Evolutionary conservation across 108 stramenopile species (phyloP).

Genomic region (Cylindrotheca closterium): DNA sequence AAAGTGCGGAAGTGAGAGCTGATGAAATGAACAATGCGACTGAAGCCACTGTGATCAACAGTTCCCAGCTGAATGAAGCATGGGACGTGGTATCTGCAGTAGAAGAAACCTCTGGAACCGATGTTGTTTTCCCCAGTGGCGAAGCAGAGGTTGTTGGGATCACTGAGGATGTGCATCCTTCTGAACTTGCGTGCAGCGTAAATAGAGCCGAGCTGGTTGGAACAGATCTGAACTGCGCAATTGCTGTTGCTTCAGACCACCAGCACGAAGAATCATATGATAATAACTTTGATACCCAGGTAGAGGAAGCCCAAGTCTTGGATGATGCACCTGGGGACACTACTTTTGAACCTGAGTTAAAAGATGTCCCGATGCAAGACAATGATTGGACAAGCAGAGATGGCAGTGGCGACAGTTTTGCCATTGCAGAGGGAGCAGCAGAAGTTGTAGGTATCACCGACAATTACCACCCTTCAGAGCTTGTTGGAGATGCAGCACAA

Average conservation of each 20-base stretch:
- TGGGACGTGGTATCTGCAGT: neutral
- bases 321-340: neutral
- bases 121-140: neutral
- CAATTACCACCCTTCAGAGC: slow-evolving; percentile 37
- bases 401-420: neutral
- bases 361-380: neutral
- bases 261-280: neutral
- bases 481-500: slow-evolving; percentile 17
- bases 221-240: slow-evolving; percentile 12
- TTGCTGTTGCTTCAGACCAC: slow-evolving; percentile 9
- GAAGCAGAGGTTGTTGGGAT: slow-evolving; percentile 45
- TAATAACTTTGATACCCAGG: neutral
- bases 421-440: slow-evolving; percentile 17
- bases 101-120: neutral
- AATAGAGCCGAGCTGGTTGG: slow-evolving; percentile 35
- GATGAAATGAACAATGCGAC: neutral
- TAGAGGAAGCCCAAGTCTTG: neutral
- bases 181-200: slow-evolving; percentile 16
- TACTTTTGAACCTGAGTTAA: neutral
- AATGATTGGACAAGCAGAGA: neutral
- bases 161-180: slow-evolving; percentile 36
- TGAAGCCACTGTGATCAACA: neutral
- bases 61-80: neutral
- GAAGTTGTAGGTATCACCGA: slow-evolving; percentile 43
- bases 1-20: neutral